Evolutionary conservation across 108 stramenopile species (phyloP).

Genomic region (Nitzschia sp.): DNA sequence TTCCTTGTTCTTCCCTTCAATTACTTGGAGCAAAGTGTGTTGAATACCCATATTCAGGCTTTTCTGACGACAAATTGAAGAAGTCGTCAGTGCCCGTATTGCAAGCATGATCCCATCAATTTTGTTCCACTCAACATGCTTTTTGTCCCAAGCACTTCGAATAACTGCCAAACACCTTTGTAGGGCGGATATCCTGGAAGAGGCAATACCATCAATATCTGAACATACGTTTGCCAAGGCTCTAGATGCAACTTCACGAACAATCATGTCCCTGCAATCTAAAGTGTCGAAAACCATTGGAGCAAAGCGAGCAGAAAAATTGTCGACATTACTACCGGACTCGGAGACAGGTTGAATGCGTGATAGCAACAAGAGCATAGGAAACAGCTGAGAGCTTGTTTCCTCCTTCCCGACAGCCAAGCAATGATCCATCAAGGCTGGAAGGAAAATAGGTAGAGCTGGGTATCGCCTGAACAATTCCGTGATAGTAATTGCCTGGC

Average conservation of each 20-base stretch:
- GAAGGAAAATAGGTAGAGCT: constrained; percentile 33
- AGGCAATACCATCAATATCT: constrained; percentile 3
- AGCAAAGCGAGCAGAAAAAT: constrained; percentile 28
- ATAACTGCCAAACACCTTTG: background rate
- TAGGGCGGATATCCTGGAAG: constrained; percentile 12
- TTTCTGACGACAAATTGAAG: background rate
- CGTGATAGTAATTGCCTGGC: constrained; percentile 48
- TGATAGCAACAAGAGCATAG: constrained; percentile 58
- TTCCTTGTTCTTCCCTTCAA: background rate
- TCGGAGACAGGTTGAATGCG: constrained; percentile 44
- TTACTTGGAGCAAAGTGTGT: background rate
- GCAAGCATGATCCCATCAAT: constrained; percentile 36
- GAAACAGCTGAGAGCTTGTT: constrained; percentile 35
- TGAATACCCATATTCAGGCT: background rate
- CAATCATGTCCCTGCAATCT: constrained; percentile 30
- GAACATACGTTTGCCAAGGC: constrained; percentile 51
- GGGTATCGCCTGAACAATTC: constrained; percentile 60
- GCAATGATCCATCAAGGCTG: constrained; percentile 30
- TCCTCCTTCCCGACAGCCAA: constrained; percentile 10
- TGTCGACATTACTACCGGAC: constrained; percentile 19
- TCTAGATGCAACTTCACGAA: constrained; percentile 50
- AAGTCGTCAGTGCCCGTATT: constrained; percentile 8
- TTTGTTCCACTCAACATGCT: constrained; percentile 10
- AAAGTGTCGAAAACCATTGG: constrained; percentile 33
- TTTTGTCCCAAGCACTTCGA: background rate